These are phyloP conservation scores for Triglochin maritima DNA, from an alignment of 106 monocot genomes.

Conservation along the genomic window DNA sequence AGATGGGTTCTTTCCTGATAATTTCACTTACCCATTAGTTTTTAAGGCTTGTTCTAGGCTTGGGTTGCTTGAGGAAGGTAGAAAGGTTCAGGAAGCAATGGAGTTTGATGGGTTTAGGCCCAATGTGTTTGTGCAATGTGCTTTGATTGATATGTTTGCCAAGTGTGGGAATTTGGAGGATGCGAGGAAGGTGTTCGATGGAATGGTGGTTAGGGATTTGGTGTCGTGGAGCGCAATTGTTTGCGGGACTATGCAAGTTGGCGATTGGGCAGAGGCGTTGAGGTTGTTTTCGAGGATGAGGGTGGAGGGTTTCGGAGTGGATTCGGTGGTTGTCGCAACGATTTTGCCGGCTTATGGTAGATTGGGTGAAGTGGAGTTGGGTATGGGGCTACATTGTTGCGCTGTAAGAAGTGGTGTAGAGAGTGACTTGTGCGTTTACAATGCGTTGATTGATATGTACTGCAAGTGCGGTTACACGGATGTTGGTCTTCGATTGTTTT, in stretches of 20 bases:
- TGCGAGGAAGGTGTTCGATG: conserved; percentile 28
- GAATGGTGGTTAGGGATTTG: conserved; percentile 30
- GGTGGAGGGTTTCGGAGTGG: conserved; percentile 21
- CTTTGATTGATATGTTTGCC: conserved; percentile 38
- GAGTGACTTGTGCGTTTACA: conserved; percentile 34
- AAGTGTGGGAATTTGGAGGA: conserved; percentile 30
- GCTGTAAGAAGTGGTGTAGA: conserved; percentile 23
- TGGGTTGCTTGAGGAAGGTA: conserved; percentile 20
- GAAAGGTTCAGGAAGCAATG: conserved; percentile 17
- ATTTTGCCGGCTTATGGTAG: conserved; percentile 44
- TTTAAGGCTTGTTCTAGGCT: conserved; percentile 36
- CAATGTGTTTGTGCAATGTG: conserved; percentile 35
- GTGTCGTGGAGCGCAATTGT: conserved; percentile 38
- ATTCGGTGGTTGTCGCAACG: conserved; percentile 42
- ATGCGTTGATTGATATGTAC: conserved; percentile 64
- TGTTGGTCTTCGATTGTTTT: conserved; percentile 17
- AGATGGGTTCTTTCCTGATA: conserved; percentile 20
- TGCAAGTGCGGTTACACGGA: conserved; percentile 30
- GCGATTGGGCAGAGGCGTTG: conserved; percentile 34
- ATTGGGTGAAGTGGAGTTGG: conserved; percentile 16
- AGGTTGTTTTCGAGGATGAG: conserved; percentile 32
- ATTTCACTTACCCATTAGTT: conserved; percentile 44
- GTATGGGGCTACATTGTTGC: conserved; percentile 37
- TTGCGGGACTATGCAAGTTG: conserved; percentile 24
- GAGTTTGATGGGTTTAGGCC: neutral